These are phyloP conservation scores for Citrus sp. DNA, from an alignment of 345 rosid genomes.

Conservation along the genomic window DNA sequence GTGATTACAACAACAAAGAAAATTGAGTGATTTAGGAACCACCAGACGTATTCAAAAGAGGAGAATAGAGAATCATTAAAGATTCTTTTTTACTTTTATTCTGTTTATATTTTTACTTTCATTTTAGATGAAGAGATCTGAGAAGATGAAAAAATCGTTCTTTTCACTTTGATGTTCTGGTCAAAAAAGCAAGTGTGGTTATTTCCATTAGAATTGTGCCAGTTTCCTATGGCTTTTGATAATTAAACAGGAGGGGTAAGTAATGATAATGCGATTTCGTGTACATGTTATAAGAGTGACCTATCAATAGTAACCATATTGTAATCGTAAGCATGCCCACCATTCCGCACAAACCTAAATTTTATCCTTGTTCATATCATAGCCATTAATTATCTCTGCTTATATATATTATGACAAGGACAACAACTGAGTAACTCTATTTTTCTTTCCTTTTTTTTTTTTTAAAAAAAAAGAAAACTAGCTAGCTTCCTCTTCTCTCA, in stretches of 20 bases:
- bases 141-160: not conserved
- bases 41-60: constrained; percentile 8
- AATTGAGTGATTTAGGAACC: constrained; percentile 11
- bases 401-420: not conserved
- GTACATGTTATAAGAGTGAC: not conserved
- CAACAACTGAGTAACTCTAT: not conserved
- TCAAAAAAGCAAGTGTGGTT: constrained; percentile 14
- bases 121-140: not conserved
- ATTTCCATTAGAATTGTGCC: no score
- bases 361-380: not conserved
- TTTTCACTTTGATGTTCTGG: constrained; percentile 5
- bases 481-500: not conserved
- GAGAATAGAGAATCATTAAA: not conserved
- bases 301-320: not conserved
- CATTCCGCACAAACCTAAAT: not conserved
- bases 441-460: not conserved
- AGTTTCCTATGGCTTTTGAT: no score
- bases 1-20: constrained; percentile 27
- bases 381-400: not conserved
- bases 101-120: not conserved
- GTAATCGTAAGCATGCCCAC: not conserved
- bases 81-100: not conserved
- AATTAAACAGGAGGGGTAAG: no score
- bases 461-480: not conserved
- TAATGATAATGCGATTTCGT: no score